These are phyloP conservation scores for Malus hybrid DNA, from an alignment of 331 rosid species.

Conservation along the genomic window DNA sequence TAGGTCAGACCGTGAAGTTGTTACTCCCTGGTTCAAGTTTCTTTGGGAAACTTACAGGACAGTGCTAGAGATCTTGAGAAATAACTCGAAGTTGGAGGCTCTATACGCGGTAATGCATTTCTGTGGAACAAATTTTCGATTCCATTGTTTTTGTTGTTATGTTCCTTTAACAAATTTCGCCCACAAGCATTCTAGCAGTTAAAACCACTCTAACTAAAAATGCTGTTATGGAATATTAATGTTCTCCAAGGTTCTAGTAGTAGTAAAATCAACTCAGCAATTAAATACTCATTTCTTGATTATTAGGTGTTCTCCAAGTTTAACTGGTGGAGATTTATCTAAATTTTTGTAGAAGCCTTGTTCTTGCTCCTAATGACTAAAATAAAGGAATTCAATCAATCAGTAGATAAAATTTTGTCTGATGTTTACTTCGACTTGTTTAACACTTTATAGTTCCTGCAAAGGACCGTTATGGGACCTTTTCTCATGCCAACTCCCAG, in stretches of 20 bases:
- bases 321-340: background rate
- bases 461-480: no score
- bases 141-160: background rate
- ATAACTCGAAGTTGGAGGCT: slow-evolving; percentile 89
- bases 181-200: background rate
- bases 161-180: background rate
- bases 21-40: slow-evolving; percentile 97
- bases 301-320: background rate
- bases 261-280: background rate
- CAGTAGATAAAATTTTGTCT: background rate
- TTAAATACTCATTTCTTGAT: background rate
- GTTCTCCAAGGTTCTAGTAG: background rate
- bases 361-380: background rate
- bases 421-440: background rate
- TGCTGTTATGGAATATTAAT: no score
- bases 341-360: background rate
- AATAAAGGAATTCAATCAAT: background rate
- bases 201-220: background rate
- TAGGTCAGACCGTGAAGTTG: slow-evolving; percentile 89
- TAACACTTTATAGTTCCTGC: background rate
- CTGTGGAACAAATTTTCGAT: background rate
- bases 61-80: slow-evolving; percentile 84
- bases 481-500: background rate
- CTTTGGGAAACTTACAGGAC: slow-evolving; percentile 97
- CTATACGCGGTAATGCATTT: slow-evolving; percentile 78